Evolutionary conservation across 345 rosid species (phyloP), one percentile per base, ranked within the genome.

Genomic region (Brassica rapa): DNA sequence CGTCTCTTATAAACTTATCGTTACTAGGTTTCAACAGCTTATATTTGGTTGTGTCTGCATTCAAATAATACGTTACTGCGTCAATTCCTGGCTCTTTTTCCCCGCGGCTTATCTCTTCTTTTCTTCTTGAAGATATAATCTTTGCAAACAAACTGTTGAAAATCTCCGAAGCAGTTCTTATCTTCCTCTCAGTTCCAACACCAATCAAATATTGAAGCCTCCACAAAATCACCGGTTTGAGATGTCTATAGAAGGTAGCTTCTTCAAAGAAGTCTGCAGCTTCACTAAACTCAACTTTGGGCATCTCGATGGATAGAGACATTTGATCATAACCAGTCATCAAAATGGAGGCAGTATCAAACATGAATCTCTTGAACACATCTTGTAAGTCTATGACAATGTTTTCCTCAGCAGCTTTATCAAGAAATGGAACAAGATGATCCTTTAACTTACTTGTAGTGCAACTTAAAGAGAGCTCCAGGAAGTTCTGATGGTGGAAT

Each of bases 1-100:
- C 56, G 49, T 89, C 93, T 80, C 93, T 49, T 30, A 73, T 4
- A 23, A 74, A 74, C 51, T 14, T 74, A 64, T 74, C 77, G 9
- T 23, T 23, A 77, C 11, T 23, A 3, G 53, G 51, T 63, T 73
- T 49, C 70, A 73, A 49, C 23, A 6, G 35, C 70, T 32, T 51
- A 49, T 73, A 73, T 63, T 73, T 73, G 32, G 46, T 6, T 1
- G 77, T 73, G 70, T 73, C 70, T 2, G 4, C 62, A 7, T 46
- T 73, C 21, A 73, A 6, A 19, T 73, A 73, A 21, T 3, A 73
- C 4, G 70, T 73, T 63, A 73, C 23, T 25, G 55, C 49, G n/a
- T 73, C 21, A 21, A 46, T 49, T 7, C 51, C 8, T 63, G 49
- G 32, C 35, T 63, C 41, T 49, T 32, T 4, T 43, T 41, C 0